Conservation (phyloP, 768 basidiomycete genomes). For the Pleurotus djamor region DNA sequence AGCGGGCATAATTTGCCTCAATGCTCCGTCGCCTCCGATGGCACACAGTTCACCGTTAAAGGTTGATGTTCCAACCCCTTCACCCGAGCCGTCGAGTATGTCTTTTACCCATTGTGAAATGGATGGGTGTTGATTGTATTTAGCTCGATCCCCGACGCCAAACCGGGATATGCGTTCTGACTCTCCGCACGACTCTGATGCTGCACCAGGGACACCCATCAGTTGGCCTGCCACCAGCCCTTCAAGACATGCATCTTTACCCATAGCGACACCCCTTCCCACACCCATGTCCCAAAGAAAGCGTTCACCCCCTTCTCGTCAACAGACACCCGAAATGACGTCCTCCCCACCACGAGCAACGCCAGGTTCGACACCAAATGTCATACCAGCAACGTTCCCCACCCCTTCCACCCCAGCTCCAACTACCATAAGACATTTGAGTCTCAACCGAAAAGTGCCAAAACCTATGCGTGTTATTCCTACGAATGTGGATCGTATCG, state of each 20-base stretch:
- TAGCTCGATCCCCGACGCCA: not conserved
- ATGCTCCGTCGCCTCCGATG: not conserved
- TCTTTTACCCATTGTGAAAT: no score
- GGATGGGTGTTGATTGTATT: no score
- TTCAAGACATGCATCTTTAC: not conserved
- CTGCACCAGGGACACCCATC: not conserved
- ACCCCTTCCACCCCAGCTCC: not conserved
- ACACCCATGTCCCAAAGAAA: not conserved
- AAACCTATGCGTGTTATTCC: not conserved
- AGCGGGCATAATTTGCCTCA: not conserved
- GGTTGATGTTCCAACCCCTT: no score
- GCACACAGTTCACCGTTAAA: not conserved
- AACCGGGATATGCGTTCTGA: not conserved
- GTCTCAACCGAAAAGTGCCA: not conserved
- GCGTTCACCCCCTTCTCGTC: no score
- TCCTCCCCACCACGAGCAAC: not conserved
- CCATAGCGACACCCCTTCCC: not conserved
- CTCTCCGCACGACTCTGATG: not conserved
- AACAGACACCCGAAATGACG: no score
- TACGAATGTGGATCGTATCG: not conserved
- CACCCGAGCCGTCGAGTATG: no score
- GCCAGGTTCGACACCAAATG: not conserved
- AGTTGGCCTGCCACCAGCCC: not conserved
- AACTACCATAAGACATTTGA: not conserved
- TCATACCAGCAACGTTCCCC: slow-evolving; percentile 1